Evolutionary conservation across 768 basidiomycete genomes (phyloP), one percentile per base, ranked within the genome.

Genomic region (Favolaschia claudopus): DNA sequence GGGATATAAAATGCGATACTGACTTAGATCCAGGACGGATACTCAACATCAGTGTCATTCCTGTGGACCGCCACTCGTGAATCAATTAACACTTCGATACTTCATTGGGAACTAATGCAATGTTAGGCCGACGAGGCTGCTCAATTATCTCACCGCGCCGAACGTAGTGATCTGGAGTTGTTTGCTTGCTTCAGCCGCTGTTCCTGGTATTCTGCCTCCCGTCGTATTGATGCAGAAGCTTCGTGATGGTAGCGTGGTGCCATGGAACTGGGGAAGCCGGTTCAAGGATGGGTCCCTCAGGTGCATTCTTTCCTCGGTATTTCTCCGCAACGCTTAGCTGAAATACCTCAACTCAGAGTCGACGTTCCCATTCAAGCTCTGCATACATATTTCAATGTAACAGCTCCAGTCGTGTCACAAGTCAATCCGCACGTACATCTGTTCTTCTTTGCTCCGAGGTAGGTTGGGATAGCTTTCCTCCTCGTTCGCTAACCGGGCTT

Each of bases 121-220:
- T 34, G 43, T 19, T 42, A 95, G 93, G 13, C 97, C 97, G 2
- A 98, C 97, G 2, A 98, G 98, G 74, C 77, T 99, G 3, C 79
- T 99, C 12, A 99, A 99, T 71, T 95, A 97, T 69, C 85, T 98
- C 60, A 96, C 95, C 19, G 92, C 95, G n/a, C 97, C 97, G 0
- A 92, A 99, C 71, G 91, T 89, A 4, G 78, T 92, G 19, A 91
- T 92, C 52, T 93, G 90, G 91, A 88, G 85, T 39, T 89, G 90
- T 3, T 67, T 92, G 33, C 76, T 96, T 37, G 94, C 95, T 7
- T 95, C 93, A 5, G 95, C 96, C 3, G 96, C 96, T 22, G 96
- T 97, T 2, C 96, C 96, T 0, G 95, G 96, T 0, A 96, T 98
- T 64, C 72, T 98, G 37, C 96, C 97, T 65, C 95, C 96, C 5